These are phyloP conservation scores for Eutrema yunnanense DNA, from an alignment of 345 rosid genomes.

Conservation along the genomic window DNA sequence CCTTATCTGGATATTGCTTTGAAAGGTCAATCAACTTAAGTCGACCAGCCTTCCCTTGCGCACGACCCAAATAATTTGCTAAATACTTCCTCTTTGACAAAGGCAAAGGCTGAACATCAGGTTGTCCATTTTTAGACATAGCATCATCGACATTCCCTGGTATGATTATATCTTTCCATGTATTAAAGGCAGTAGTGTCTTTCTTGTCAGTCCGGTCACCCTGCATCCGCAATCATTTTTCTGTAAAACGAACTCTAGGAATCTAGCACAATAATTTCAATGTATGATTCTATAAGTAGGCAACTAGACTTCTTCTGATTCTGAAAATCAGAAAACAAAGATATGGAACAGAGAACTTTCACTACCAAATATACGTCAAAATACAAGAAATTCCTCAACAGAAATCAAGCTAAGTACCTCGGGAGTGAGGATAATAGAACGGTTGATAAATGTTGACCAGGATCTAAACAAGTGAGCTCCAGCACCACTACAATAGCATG, in stretches of 20 bases:
- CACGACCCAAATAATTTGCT: constrained; percentile 92
- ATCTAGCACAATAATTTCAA: background rate
- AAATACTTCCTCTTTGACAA: constrained; percentile 65
- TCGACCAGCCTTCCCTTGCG: constrained; percentile 83
- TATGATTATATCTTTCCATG: constrained; percentile 97
- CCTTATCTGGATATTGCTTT: constrained; percentile 81
- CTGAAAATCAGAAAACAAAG: background rate
- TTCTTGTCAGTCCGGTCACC: constrained; percentile 95
- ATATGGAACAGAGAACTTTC: background rate
- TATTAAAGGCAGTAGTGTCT: constrained; percentile 79
- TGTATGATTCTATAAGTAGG: background rate
- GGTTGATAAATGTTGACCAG: constrained; percentile 67
- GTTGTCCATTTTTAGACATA: constrained; percentile 53
- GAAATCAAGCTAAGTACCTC: constrained; percentile 42
- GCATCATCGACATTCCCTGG: constrained; percentile 94
- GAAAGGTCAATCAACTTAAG: constrained; percentile 79
- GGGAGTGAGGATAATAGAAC: constrained; percentile 76
- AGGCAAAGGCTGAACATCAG: constrained; percentile 70
- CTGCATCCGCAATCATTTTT: constrained; percentile 37
- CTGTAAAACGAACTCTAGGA: background rate
- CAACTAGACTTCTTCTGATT: background rate
- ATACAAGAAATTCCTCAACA: background rate
- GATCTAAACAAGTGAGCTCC: constrained; percentile 87
- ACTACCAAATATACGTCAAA: background rate
- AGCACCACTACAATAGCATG: constrained; percentile 37